A percentile compares a stretch with the other conserved stretches of the same genome.
These are phyloP conservation scores for Umbellularia californica DNA, from an alignment of 164 flowering plant genomes.

Conservation along the genomic window DNA sequence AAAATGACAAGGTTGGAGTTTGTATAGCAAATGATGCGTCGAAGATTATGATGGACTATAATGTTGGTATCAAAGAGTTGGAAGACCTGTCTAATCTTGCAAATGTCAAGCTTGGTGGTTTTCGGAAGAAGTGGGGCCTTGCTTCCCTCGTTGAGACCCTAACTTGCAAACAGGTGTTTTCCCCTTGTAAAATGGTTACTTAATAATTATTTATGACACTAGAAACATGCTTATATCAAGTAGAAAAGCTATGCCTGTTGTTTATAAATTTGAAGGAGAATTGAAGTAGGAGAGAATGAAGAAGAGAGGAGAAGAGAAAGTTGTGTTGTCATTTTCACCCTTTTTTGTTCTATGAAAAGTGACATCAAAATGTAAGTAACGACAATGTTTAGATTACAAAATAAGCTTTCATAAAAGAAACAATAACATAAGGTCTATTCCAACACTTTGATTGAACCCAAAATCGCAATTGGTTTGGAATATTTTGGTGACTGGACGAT, in stretches of 20 bases:
- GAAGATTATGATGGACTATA: constrained; percentile 63
- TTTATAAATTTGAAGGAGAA: too few relatives aligned
- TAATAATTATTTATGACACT: not conserved
- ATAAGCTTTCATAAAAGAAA: too few relatives aligned
- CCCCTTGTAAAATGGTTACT: not conserved
- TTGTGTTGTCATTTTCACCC: too few relatives aligned
- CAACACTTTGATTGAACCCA: not conserved
- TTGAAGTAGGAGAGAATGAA: too few relatives aligned
- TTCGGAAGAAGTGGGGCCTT: constrained; percentile 54
- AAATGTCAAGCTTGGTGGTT: constrained; percentile 57
- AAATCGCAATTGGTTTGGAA: not conserved
- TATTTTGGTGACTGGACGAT: not conserved
- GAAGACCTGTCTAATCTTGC: constrained; percentile 67
- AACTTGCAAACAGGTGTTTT: constrained; percentile 51
- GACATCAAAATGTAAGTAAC: too few relatives aligned
- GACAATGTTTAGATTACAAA: too few relatives aligned
- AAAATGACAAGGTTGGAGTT: constrained; percentile 62
- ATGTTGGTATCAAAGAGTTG: constrained; percentile 43
- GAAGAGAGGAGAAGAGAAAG: too few relatives aligned
- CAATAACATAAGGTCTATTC: too few relatives aligned
- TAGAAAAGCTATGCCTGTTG: too few relatives aligned
- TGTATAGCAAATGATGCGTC: constrained; percentile 57
- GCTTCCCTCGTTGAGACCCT: constrained; percentile 53
- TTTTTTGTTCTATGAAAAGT: too few relatives aligned
- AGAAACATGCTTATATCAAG: not conserved